Percentiles rank a stretch among this genome's conserved stretches.
These are phyloP conservation scores for Coemansia umbellata DNA, from an alignment of 192 early-diverging fungal species.

Conservation along the genomic window DNA sequence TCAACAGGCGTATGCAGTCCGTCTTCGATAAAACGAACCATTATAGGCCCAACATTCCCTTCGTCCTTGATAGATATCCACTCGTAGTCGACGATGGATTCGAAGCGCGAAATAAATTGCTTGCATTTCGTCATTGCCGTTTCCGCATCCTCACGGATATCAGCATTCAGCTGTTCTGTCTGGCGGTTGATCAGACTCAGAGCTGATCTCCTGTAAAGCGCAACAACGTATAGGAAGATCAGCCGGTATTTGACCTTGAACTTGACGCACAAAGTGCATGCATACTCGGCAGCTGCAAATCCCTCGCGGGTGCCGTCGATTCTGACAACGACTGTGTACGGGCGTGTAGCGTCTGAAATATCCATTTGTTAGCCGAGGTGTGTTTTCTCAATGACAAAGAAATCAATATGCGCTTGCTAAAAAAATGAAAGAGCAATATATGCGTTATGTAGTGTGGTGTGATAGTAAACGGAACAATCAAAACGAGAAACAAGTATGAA, in stretches of 20 bases:
- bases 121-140: slow-evolving; percentile 42
- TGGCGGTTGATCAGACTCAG: slow-evolving; percentile 46
- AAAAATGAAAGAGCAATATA: no score
- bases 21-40: slow-evolving; percentile 35
- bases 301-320: slow-evolving; percentile 44
- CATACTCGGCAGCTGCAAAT: slow-evolving; percentile 48
- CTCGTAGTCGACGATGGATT: slow-evolving; percentile 44
- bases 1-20: slow-evolving; percentile 32
- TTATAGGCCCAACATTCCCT: slow-evolving; percentile 40
- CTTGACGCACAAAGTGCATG: slow-evolving; percentile 44
- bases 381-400: no score
- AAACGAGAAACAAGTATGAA: no score
- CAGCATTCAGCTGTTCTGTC: slow-evolving; percentile 48
- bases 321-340: slow-evolving; percentile 45
- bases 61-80: slow-evolving; percentile 53
- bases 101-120: slow-evolving; percentile 50
- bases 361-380: no score
- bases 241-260: slow-evolving; percentile 47
- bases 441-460: no score
- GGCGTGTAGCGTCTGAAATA: slow-evolving; percentile 9
- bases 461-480: no score
- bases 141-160: slow-evolving; percentile 49
- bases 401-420: no score
- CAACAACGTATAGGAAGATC: slow-evolving; percentile 48
- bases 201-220: slow-evolving; percentile 32